phyloP scores from a whole-genome alignment of 1,284 basidiomycete species.

The Leccinum solheimii region DNA sequence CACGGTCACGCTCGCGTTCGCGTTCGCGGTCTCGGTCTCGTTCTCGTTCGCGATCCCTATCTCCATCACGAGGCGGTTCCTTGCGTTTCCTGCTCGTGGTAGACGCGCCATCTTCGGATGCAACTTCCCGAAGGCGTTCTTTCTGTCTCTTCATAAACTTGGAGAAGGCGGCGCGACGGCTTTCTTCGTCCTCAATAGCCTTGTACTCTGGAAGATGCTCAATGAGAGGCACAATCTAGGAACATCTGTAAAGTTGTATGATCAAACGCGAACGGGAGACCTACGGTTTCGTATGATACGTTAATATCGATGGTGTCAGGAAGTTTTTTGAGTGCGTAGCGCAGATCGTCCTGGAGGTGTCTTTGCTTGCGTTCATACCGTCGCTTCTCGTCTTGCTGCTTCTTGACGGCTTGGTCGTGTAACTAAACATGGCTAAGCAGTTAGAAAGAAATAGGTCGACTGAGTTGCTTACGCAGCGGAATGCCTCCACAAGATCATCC shows the following conservation, averaged over 20 bases:
- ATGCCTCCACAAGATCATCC: conserved; percentile 63
- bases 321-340: conserved; percentile 93
- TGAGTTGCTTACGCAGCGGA: conserved; percentile 56
- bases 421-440: conserved; percentile 48
- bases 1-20: conserved; percentile 37
- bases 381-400: conserved; percentile 77
- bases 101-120: conserved; percentile 76
- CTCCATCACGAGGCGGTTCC: conserved; percentile 57
- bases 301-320: conserved; percentile 76
- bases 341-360: conserved; percentile 91
- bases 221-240: conserved; percentile 71
- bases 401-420: conserved; percentile 67
- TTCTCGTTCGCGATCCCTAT: conserved; percentile 42
- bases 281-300: conserved; percentile 75
- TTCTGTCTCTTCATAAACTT: conserved; percentile 89
- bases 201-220: conserved; percentile 81
- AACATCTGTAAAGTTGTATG: conserved; percentile 2
- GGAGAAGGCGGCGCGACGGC: conserved; percentile 73
- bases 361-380: conserved; percentile 81
- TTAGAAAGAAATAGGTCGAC: conserved; percentile 2
- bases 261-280: conserved; percentile 21
- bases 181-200: conserved; percentile 80
- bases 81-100: conserved; percentile 74
- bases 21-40: conserved; percentile 31
- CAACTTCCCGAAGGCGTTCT: conserved; percentile 77